Evolutionary conservation across 768 basidiomycete species (phyloP).

Genomic region (Pleurotus platypus): DNA sequence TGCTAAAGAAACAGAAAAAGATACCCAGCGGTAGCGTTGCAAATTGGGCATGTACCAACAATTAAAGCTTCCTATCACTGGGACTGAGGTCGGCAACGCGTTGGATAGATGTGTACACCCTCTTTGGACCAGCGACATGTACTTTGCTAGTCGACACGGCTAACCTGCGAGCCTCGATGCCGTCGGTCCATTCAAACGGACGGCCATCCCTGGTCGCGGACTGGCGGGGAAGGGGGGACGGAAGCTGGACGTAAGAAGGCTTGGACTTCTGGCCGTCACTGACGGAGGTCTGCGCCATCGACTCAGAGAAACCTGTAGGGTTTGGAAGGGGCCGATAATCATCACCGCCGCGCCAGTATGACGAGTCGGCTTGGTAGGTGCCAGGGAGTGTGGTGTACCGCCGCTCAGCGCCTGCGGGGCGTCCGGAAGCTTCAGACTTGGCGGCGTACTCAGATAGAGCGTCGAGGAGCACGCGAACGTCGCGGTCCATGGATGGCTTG

Average conservation of each 20-base stretch:
- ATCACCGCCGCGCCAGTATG: background rate
- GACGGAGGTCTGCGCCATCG: background rate
- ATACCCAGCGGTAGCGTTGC: background rate
- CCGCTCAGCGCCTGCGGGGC: background rate
- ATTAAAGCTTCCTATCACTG: background rate
- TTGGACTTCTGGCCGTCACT: background rate
- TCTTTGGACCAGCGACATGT: background rate
- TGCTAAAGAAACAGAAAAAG: background rate
- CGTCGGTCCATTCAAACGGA: background rate
- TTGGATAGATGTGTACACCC: background rate
- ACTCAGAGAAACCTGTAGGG: background rate
- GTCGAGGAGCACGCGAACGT: slow-evolving; percentile 16
- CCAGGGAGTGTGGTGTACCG: background rate
- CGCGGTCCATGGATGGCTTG: slow-evolving; percentile 8
- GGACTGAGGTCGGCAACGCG: too few species aligned
- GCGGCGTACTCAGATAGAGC: slow-evolving; percentile 10
- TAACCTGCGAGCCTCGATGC: background rate
- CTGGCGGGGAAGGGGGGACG: background rate
- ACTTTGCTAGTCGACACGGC: background rate
- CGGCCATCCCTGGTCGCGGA: background rate
- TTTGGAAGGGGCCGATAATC: slow-evolving; percentile 1
- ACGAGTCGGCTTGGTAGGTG: background rate
- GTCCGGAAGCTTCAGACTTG: background rate
- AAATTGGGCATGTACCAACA: background rate
- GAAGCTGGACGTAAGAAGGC: background rate